phyloP scores from a whole-genome alignment of 768 basidiomycete genomes.

The Russula earlei region DNA sequence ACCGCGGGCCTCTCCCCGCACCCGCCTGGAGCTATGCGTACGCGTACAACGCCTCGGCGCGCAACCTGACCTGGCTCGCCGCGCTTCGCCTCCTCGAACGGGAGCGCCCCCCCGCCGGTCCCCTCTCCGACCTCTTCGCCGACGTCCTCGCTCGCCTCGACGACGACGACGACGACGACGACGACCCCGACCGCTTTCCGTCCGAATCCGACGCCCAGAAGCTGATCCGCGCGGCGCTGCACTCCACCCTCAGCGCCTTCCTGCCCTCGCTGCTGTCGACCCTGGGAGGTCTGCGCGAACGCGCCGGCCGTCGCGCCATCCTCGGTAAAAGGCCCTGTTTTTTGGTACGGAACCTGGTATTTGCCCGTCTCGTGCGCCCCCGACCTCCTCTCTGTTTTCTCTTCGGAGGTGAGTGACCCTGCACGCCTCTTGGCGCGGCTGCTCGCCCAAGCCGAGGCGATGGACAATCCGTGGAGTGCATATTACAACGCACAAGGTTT shows the following conservation, averaged over 20 bases:
- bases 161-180: too few relatives aligned
- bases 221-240: conserved; percentile 3
- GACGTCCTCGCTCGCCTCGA: conserved; percentile 1
- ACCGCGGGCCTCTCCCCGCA: conserved; percentile 11
- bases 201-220: neutral
- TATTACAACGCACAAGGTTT: conserved; percentile 19
- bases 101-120: neutral
- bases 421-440: neutral
- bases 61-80: conserved; percentile 8
- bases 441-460: conserved; percentile 4
- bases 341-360: conserved; percentile 18
- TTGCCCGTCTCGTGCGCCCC: conserved; percentile 7
- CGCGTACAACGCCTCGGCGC: neutral
- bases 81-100: conserved; percentile 1
- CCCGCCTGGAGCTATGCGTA: conserved; percentile 16
- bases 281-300: conserved; percentile 1
- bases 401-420: neutral
- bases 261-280: conserved; percentile 9
- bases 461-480: conserved; percentile 10
- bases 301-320: neutral
- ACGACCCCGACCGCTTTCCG: too few relatives aligned
- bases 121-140: conserved; percentile 1
- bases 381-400: neutral
- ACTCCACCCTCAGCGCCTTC: conserved; percentile 13
- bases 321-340: conserved; percentile 9